These are phyloP conservation scores for Lavandula angustifolia DNA, from an alignment of 257 asterid species.

Conservation along the genomic window DNA sequence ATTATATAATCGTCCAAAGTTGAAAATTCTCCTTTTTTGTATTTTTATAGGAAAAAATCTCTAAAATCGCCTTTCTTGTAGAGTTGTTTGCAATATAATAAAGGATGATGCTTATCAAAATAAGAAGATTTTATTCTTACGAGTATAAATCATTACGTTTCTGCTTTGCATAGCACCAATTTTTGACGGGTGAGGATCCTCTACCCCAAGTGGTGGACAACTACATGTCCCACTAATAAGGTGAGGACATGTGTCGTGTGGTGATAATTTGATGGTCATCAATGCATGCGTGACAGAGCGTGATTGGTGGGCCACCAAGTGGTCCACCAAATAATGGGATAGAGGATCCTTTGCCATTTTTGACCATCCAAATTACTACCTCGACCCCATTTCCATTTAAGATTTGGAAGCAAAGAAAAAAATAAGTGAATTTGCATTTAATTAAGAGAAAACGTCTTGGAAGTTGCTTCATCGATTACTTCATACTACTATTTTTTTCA, in stretches of 20 bases:
- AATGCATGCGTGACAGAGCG: no score
- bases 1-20: conserved; percentile 20
- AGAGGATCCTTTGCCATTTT: no score
- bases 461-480: no score
- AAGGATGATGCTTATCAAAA: conserved; percentile 18
- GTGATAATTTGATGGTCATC: no score
- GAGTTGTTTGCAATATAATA: conserved; percentile 23
- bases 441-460: no score
- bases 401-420: neutral
- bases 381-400: conserved; percentile 5
- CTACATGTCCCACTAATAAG: no score
- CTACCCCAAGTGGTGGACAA: no score
- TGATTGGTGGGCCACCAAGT: no score
- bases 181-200: no score
- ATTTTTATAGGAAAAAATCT: conserved; percentile 8
- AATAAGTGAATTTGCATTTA: neutral
- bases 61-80: neutral
- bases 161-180: conserved; percentile 19
- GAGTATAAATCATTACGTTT: conserved; percentile 19
- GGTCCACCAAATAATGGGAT: no score
- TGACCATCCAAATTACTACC: conserved; percentile 24
- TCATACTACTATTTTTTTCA: no score
- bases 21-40: neutral
- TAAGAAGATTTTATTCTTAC: conserved; percentile 22
- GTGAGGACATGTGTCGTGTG: no score